Evolutionary conservation across 129 eudicot genomes (phyloP).

Genomic region (Ambrosia trifida): DNA sequence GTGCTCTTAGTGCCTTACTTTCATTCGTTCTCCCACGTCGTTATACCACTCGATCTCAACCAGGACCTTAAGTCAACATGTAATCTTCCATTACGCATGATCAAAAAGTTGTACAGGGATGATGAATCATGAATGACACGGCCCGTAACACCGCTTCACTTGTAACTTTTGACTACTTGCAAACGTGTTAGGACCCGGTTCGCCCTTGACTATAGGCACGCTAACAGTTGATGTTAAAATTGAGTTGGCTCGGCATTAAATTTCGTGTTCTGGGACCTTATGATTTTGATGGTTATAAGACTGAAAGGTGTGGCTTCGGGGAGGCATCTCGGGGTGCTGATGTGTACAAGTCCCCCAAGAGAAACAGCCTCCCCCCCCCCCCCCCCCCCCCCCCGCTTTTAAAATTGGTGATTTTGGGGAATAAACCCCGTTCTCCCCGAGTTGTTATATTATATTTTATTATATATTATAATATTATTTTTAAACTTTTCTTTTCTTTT

Average conservation of each 20-base stretch:
- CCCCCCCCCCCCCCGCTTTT: too few species aligned
- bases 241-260: not conserved
- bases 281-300: too few species aligned
- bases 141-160: not conserved
- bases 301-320: too few species aligned
- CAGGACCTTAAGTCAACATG: not conserved
- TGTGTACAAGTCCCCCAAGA: too few species aligned
- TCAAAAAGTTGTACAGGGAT: not conserved
- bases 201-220: not conserved
- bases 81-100: constrained; percentile 10
- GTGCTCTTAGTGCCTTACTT: not conserved
- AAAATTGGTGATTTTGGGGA: too few species aligned
- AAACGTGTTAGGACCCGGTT: not conserved
- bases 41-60: not conserved
- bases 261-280: too few species aligned
- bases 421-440: too few species aligned
- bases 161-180: not conserved
- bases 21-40: constrained; percentile 15
- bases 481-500: too few species aligned
- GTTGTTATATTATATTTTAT: too few species aligned
- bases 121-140: not conserved
- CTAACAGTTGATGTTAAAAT: not conserved
- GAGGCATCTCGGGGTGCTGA: too few species aligned
- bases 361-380: too few species aligned
- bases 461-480: too few species aligned